Percentiles rank a stretch among this genome's conserved stretches.
These are phyloP conservation scores for Bryoglossum gracile DNA, from an alignment of 495 filamentous ascomycete genomes.

Conservation along the genomic window DNA sequence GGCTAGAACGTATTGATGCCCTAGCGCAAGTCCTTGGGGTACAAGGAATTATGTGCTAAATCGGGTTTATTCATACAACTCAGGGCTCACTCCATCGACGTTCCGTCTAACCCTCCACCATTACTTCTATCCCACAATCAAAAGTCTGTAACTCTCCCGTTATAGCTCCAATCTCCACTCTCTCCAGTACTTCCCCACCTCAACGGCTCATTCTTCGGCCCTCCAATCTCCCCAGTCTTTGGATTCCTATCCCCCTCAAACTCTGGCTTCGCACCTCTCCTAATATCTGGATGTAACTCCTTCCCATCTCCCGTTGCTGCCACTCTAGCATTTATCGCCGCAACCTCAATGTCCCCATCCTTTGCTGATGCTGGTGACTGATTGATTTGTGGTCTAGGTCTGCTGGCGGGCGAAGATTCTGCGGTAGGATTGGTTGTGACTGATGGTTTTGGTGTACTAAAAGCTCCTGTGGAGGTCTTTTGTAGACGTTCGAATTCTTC, in stretches of 20 bases:
- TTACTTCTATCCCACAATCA: too few relatives aligned
- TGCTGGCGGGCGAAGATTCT: constrained; percentile 4
- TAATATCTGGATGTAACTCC: constrained; percentile 63
- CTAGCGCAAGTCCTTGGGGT: too few relatives aligned
- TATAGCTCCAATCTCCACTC: constrained; percentile 96
- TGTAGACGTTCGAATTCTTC: constrained; percentile 89
- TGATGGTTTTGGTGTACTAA: constrained; percentile 51
- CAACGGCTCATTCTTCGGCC: constrained; percentile 95
- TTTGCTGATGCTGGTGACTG: constrained; percentile 33
- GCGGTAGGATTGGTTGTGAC: constrained; percentile 21
- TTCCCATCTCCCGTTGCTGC: constrained; percentile 47
- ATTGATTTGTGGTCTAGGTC: constrained; percentile 29
- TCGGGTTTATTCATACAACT: too few relatives aligned
- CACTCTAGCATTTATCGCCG: constrained; percentile 30
- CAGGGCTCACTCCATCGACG: too few relatives aligned
- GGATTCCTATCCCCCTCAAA: constrained; percentile 93
- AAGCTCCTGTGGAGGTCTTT: constrained; percentile 59
- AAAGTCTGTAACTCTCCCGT: constrained; percentile 93
- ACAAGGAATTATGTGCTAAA: too few relatives aligned
- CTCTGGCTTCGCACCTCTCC: constrained; percentile 73
- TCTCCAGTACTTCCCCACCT: constrained; percentile 76
- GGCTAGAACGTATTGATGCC: too few relatives aligned
- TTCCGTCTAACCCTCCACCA: too few relatives aligned
- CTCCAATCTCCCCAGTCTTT: constrained; percentile 91
- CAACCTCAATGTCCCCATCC: constrained; percentile 23